Conservation (phyloP, 768 basidiomycete genomes). For the Tremella fuciformis region DNA sequence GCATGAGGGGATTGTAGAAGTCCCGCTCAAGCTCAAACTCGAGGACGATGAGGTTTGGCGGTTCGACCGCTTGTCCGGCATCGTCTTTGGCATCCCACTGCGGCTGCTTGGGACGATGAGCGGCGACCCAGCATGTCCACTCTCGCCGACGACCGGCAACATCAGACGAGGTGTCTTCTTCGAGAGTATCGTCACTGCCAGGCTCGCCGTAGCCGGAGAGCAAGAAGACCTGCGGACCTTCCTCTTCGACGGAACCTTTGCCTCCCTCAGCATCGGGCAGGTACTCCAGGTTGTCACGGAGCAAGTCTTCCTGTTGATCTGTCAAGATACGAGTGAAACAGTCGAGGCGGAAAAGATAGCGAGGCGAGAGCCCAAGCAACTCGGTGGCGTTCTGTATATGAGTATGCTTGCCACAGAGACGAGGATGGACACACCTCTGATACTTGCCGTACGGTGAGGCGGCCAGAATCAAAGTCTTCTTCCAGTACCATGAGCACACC, state of each 20-base stretch:
- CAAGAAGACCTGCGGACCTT: conserved; percentile 57
- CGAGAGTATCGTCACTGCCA: conserved; percentile 53
- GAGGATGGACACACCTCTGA: conserved; percentile 62
- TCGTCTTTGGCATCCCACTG: conserved; percentile 37
- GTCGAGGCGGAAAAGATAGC: conserved; percentile 66
- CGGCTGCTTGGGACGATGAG: conserved; percentile 48
- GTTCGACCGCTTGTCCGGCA: conserved; percentile 58
- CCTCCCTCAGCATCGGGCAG: conserved; percentile 59
- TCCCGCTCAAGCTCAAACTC: conserved; percentile 79
- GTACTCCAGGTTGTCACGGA: conserved; percentile 73
- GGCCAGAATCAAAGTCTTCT: conserved; percentile 59
- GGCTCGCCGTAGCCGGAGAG: conserved; percentile 71
- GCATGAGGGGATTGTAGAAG: conserved; percentile 67
- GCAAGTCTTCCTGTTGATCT: conserved; percentile 62
- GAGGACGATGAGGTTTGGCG: conserved; percentile 60
- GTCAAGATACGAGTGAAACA: conserved; percentile 72
- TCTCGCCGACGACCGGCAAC: conserved; percentile 34
- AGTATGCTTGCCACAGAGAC: not conserved
- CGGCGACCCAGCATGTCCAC: conserved; percentile 52
- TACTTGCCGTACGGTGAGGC: conserved; percentile 67
- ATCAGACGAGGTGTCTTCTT: conserved; percentile 50
- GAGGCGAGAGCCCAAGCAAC: conserved; percentile 69
- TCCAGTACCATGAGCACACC: conserved; percentile 74
- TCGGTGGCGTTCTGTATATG: conserved; percentile 66
- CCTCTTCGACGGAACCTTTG: conserved; percentile 53